These are phyloP conservation scores for Alternaria arbusti DNA, from an alignment of 2,329 filamentous ascomycete species.

Conservation along the genomic window DNA sequence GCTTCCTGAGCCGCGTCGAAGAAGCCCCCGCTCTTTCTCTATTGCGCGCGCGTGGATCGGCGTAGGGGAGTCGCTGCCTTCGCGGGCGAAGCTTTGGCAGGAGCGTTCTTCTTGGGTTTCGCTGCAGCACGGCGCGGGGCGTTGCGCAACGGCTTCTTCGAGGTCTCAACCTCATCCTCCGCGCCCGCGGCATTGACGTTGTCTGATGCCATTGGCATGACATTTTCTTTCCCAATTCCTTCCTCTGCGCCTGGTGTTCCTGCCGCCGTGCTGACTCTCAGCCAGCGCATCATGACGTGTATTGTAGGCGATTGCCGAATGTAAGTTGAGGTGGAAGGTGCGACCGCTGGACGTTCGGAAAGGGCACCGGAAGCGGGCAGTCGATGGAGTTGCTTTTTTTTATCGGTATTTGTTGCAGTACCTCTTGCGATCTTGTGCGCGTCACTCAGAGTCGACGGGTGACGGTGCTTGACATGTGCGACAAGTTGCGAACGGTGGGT, in stretches of 20 bases:
- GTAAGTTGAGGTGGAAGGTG: not conserved
- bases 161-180: not conserved
- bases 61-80: not conserved
- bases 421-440: not conserved
- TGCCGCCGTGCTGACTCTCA: not conserved
- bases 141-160: not conserved
- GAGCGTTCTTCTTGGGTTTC: not conserved
- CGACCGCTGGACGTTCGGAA: not conserved
- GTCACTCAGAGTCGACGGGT: not conserved
- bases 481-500: not conserved
- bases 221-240: not conserved
- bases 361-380: not conserved
- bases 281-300: not conserved
- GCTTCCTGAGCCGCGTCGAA: not conserved
- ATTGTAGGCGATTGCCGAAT: not conserved
- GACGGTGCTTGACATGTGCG: not conserved
- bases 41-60: not conserved
- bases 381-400: not conserved
- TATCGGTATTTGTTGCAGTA: not conserved
- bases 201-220: not conserved
- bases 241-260: not conserved
- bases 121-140: not conserved
- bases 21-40: not conserved
- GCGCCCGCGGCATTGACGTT: not conserved
- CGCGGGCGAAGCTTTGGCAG: not conserved